These are phyloP conservation scores for Oidiodendron maius DNA, from an alignment of 495 filamentous ascomycete genomes.

Conservation along the genomic window DNA sequence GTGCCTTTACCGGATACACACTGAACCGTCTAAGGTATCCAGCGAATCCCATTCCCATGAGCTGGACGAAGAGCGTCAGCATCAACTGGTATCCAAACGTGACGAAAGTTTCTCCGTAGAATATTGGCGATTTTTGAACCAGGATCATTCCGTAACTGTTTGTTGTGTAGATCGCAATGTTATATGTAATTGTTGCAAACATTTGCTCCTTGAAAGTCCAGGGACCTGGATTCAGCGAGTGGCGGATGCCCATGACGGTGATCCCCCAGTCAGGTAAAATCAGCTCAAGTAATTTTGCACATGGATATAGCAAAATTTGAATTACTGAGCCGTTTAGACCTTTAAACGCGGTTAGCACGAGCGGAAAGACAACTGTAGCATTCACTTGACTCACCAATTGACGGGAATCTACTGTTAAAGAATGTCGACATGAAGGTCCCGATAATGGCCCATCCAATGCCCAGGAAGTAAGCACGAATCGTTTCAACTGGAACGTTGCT, in stretches of 20 bases:
- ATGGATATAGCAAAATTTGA: constrained; percentile 34
- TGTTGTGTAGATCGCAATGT: constrained; percentile 16
- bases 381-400: constrained; percentile 21
- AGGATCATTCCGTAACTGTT: constrained; percentile 11
- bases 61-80: constrained; percentile 61
- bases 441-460: constrained; percentile 31
- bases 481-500: constrained; percentile 28
- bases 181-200: constrained; percentile 66
- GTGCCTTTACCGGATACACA: constrained; percentile 64
- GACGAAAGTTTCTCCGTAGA: constrained; percentile 59
- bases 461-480: constrained; percentile 34
- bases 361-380: background rate
- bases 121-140: constrained; percentile 34
- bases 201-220: constrained; percentile 79
- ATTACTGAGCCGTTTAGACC: constrained; percentile 29
- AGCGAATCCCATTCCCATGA: constrained; percentile 67
- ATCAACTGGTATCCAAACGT: constrained; percentile 63
- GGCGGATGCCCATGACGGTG: constrained; percentile 46
- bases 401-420: constrained; percentile 34
- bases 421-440: constrained; percentile 33
- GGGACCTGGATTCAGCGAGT: constrained; percentile 60
- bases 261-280: constrained; percentile 42
- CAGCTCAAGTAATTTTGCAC: constrained; percentile 27
- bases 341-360: constrained; percentile 2
- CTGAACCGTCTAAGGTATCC: constrained; percentile 60